phyloP scores from a whole-genome alignment of 2,329 filamentous ascomycete species.

The Emergomyces africanus region DNA sequence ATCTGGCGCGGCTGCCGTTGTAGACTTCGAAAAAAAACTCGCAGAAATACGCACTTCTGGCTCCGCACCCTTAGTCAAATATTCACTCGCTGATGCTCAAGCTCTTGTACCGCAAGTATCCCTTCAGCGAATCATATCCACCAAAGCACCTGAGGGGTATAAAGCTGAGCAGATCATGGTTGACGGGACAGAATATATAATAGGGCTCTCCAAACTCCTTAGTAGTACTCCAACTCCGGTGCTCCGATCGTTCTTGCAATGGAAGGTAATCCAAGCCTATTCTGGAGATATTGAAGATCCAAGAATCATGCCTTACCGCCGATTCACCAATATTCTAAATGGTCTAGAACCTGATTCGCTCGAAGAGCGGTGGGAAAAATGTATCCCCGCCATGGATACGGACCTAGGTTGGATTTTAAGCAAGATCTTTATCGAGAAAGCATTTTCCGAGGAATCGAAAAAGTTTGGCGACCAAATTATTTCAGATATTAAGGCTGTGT shows the following conservation, averaged over 20 bases:
- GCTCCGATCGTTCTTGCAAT: constrained; percentile 50
- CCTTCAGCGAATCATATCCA: constrained; percentile 40
- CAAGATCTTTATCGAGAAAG: constrained; percentile 56
- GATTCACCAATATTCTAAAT: constrained; percentile 48
- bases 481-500: constrained; percentile 56
- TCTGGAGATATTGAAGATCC: constrained; percentile 44
- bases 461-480: constrained; percentile 56
- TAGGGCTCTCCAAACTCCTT: constrained; percentile 45
- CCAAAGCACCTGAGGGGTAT: constrained; percentile 40
- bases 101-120: constrained; percentile 45
- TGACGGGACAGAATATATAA: constrained; percentile 47
- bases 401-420: constrained; percentile 56
- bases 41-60: constrained; percentile 32
- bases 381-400: constrained; percentile 44
- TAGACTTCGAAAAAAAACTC: constrained; percentile 49
- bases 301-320: constrained; percentile 45
- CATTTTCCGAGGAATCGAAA: constrained; percentile 55
- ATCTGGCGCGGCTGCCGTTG: constrained; percentile 28
- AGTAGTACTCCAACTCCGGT: constrained; percentile 41
- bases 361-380: constrained; percentile 54
- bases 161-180: constrained; percentile 44
- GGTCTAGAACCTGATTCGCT: constrained; percentile 51
- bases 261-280: constrained; percentile 48
- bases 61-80: neutral
- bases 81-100: constrained; percentile 43